Conservation (phyloP, 495 filamentous ascomycete genomes). For the Xylaria bambusicola region DNA sequence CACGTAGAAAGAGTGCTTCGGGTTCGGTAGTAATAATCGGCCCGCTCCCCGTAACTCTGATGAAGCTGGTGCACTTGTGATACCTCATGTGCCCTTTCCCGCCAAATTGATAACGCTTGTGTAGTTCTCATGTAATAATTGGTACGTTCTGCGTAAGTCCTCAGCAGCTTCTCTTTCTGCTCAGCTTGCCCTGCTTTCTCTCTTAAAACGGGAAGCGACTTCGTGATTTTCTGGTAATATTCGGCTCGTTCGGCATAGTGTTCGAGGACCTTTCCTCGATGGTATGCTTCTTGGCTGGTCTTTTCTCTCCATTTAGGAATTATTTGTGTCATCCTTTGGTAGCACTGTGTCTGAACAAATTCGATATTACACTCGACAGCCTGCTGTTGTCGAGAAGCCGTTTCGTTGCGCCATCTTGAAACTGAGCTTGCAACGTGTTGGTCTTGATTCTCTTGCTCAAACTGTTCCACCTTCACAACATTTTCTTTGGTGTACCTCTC, state of each 20-base stretch:
- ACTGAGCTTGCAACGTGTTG: conserved; percentile 19
- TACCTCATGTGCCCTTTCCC: conserved; percentile 17
- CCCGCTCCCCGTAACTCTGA: conserved; percentile 25
- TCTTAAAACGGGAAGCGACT: conserved; percentile 33
- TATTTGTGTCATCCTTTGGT: conserved; percentile 19
- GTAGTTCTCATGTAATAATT: conserved; percentile 17
- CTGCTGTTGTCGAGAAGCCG: conserved; percentile 20
- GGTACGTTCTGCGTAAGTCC: conserved; percentile 5
- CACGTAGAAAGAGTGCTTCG: conserved; percentile 24
- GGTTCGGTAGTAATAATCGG: conserved; percentile 32
- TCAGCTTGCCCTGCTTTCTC: conserved; percentile 15
- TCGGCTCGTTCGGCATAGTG: conserved; percentile 28
- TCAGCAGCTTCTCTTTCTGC: conserved; percentile 18
- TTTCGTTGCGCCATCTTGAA: conserved; percentile 28
- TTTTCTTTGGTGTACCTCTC: conserved; percentile 71
- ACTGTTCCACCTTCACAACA: conserved; percentile 65
- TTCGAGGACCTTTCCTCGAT: conserved; percentile 19
- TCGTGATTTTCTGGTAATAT: conserved; percentile 28
- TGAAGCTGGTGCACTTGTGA: conserved; percentile 22
- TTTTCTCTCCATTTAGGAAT: conserved; percentile 28
- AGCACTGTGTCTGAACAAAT: conserved; percentile 21
- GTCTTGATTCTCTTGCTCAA: conserved; percentile 49
- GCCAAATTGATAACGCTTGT: conserved; percentile 14
- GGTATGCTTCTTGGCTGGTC: conserved; percentile 13
- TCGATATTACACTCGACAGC: conserved; percentile 17